These are phyloP conservation scores for Xerophyta viscosa DNA, from an alignment of 106 monocot species.

Conservation along the genomic window DNA sequence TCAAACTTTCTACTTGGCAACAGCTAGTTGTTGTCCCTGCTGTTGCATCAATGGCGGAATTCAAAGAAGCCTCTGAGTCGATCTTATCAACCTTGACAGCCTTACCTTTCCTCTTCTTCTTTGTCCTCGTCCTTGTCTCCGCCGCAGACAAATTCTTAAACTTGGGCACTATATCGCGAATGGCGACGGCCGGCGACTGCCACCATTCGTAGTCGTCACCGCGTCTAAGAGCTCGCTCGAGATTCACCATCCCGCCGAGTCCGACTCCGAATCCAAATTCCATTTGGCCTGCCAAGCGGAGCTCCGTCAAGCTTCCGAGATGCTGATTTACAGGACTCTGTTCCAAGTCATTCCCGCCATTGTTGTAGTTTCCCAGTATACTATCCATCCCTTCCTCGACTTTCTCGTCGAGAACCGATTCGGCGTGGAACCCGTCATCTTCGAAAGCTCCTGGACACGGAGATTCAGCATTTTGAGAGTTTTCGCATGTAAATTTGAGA, in stretches of 20 bases:
- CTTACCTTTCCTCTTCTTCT: slow-evolving; percentile 37
- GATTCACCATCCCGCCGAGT: slow-evolving; percentile 7
- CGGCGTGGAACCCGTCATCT: slow-evolving; percentile 50
- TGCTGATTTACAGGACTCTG: slow-evolving; percentile 14
- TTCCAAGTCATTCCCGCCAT: neutral
- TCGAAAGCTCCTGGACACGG: slow-evolving; percentile 11
- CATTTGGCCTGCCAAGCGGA: slow-evolving; percentile 18
- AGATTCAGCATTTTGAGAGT: slow-evolving; percentile 13
- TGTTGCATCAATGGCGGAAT: neutral
- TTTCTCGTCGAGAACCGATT: slow-evolving; percentile 82
- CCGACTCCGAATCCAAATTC: slow-evolving; percentile 24
- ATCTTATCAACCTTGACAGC: neutral
- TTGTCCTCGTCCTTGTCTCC: slow-evolving; percentile 34
- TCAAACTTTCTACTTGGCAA: no score
- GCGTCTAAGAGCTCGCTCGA: slow-evolving; percentile 32
- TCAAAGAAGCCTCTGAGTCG: slow-evolving; percentile 9
- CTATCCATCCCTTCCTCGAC: slow-evolving; percentile 75
- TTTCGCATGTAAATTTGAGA: neutral
- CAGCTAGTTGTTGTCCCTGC: no score
- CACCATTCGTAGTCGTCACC: slow-evolving; percentile 59
- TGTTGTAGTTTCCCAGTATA: slow-evolving; percentile 59
- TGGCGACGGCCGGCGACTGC: slow-evolving; percentile 42
- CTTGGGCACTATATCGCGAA: slow-evolving; percentile 49
- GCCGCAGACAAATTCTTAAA: slow-evolving; percentile 5
- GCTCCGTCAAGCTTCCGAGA: slow-evolving; percentile 25